Evolutionary conservation across 805 yeast genomes (phyloP).

Genomic region (Ogataea populi-albae): DNA sequence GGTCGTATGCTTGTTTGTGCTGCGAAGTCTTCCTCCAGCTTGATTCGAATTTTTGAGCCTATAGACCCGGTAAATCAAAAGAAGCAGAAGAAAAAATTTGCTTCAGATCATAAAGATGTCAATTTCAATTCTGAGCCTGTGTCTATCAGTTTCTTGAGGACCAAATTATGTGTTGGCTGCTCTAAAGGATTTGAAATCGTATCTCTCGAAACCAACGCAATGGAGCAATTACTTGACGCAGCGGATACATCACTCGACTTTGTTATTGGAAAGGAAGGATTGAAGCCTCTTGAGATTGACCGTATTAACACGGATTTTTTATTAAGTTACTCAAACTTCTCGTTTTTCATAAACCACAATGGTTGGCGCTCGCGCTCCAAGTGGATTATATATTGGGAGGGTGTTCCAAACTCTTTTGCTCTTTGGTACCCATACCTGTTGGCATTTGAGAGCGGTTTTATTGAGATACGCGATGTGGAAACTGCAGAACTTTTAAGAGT

Average conservation of each 20-base stretch:
- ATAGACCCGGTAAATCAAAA: conserved; percentile 64
- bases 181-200: conserved; percentile 95
- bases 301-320: conserved; percentile 85
- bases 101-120: conserved; percentile 69
- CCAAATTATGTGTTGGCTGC: conserved; percentile 91
- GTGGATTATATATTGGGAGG: conserved; percentile 97
- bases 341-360: conserved; percentile 88
- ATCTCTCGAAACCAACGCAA: conserved; percentile 75
- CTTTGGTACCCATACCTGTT: conserved; percentile 90
- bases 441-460: conserved; percentile 85
- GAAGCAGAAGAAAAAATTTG: conserved; percentile 67
- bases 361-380: conserved; percentile 96
- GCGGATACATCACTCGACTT: conserved; percentile 97
- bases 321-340: conserved; percentile 86
- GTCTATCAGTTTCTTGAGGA: conserved; percentile 83
- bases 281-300: conserved; percentile 89
- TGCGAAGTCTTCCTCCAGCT: conserved; percentile 76
- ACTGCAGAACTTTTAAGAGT: conserved; percentile 82
- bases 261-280: conserved; percentile 76
- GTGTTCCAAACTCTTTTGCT: conserved; percentile 88
- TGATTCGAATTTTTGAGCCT: conserved; percentile 84
- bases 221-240: conserved; percentile 91
- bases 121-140: conserved; percentile 86
- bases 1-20: conserved; percentile 89
- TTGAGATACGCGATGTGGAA: conserved; percentile 90